phyloP scores from a whole-genome alignment of 2,329 filamentous ascomycete genomes.

The Fusarium liriodendri region DNA sequence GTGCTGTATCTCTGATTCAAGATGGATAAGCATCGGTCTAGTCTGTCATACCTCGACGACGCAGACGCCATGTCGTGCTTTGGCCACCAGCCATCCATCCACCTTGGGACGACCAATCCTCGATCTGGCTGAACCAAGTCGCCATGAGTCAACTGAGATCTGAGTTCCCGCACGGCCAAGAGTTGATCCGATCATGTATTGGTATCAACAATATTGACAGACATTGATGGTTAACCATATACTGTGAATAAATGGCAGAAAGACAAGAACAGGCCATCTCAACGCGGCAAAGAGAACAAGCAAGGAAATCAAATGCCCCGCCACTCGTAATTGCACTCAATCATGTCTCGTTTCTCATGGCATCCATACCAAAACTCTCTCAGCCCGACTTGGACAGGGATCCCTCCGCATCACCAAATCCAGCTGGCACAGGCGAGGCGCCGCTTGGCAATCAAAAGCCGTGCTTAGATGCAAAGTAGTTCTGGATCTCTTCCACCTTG shows the following conservation, averaged over 20 bases:
- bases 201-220: constrained; percentile 13
- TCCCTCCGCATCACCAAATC: not conserved
- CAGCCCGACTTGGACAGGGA: not conserved
- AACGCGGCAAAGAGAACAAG: not conserved
- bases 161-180: constrained; percentile 15
- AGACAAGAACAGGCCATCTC: not conserved
- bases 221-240: not conserved
- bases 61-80: constrained; percentile 39
- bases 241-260: not conserved
- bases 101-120: constrained; percentile 13
- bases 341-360: constrained; percentile 21
- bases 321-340: not conserved
- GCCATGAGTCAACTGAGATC: constrained; percentile 15
- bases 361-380: not conserved
- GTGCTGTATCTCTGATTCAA: constrained; percentile 38
- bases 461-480: constrained; percentile 71
- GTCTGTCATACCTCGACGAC: constrained; percentile 34
- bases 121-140: constrained; percentile 12
- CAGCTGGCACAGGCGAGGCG: constrained; percentile 8
- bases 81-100: constrained; percentile 12
- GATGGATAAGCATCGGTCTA: constrained; percentile 27
- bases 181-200: constrained; percentile 23
- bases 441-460: constrained; percentile 60
- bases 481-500: constrained; percentile 71
- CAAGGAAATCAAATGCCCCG: not conserved